Percentiles rank a stretch among this genome's conserved stretches.
phyloP scores from a whole-genome alignment of 805 yeast species.

The Alloascoidea africana region DNA sequence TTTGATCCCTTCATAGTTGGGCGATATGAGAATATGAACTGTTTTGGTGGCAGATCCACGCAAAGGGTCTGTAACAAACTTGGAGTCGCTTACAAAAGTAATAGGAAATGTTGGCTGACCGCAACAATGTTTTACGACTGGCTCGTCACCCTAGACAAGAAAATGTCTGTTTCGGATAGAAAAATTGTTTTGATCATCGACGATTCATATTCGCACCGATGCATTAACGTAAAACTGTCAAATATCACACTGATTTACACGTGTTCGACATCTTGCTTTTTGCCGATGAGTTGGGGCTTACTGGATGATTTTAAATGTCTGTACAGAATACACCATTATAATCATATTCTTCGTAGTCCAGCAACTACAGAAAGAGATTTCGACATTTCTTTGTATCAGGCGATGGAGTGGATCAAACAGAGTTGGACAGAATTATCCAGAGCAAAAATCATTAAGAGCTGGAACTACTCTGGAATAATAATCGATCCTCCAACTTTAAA shows the following conservation, averaged over 20 bases:
- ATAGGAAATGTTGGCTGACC: slow-evolving; percentile 48
- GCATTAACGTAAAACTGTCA: slow-evolving; percentile 33
- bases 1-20: slow-evolving; percentile 47
- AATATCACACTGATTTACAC: slow-evolving; percentile 25
- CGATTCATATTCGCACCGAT: slow-evolving; percentile 48
- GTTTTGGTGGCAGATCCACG: slow-evolving; percentile 23
- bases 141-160: slow-evolving; percentile 42
- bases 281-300: slow-evolving; percentile 53
- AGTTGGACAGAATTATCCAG: slow-evolving; percentile 34
- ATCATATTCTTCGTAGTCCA: slow-evolving; percentile 16
- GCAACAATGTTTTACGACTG: slow-evolving; percentile 49
- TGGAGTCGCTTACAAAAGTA: slow-evolving; percentile 32
- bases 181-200: slow-evolving; percentile 41
- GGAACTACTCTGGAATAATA: slow-evolving; percentile 8
- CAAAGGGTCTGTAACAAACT: slow-evolving; percentile 24
- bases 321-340: slow-evolving; percentile 43
- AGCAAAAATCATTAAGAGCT: slow-evolving; percentile 17
- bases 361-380: slow-evolving; percentile 16
- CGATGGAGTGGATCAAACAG: slow-evolving; percentile 39
- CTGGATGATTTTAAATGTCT: slow-evolving; percentile 44
- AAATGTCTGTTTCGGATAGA: slow-evolving; percentile 30
- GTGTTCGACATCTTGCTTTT: slow-evolving; percentile 24
- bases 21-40: slow-evolving; percentile 31
- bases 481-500: background rate
- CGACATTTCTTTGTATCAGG: slow-evolving; percentile 35